Evolutionary conservation across 2,329 filamentous ascomycete genomes (phyloP), one percentile per base, ranked within the genome.

Genomic region (Colletotrichum sp.): DNA sequence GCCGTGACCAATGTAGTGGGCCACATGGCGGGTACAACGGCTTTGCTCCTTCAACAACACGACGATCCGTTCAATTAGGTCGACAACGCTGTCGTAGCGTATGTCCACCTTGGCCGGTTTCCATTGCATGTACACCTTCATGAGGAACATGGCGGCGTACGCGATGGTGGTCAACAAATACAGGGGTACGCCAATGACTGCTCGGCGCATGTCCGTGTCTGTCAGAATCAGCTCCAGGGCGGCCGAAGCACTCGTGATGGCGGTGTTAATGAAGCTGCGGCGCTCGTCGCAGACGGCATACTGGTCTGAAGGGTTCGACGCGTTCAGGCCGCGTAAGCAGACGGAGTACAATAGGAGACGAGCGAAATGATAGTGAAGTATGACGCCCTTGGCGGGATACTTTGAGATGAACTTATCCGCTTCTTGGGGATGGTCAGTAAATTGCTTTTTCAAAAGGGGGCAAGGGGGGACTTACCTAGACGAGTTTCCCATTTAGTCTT

Each of bases 291-390:
- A 87, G 80, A 88, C 85, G 5, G 80, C 78, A 68, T 88, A 85
- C 10, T 87, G 86, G 16, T 77, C 78, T 2, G 76, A 75, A 1
- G 78, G 80, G 13, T 73, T 69, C 2, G 77, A 77, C 1, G 79
- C 80, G 14, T 76, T 78, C 14, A 82, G 70, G 1, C 81, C 80
- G 34, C 87, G 85, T 28, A 90, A 79, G 34, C 87, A 87, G 30
- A 89, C 85, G 6, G 88, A 89, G 59, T 88, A 86, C 10, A 90
- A 81, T 62, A 89, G 87, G 21, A 90, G 80, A 63, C 87, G 85
- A 62, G 87, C 88, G 78, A 89, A 90, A 78, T 89, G 83, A 75
- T 88, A 88, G 77, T 89, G 87, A 74, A 90, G 82, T 32, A 83
- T 83, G 8, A 89, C 87, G 28, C 86, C 87, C 79, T 88, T 88